Base-by-base conservation (phyloP, 441 rosid species). In the Dalechampia spathulata region DNA sequence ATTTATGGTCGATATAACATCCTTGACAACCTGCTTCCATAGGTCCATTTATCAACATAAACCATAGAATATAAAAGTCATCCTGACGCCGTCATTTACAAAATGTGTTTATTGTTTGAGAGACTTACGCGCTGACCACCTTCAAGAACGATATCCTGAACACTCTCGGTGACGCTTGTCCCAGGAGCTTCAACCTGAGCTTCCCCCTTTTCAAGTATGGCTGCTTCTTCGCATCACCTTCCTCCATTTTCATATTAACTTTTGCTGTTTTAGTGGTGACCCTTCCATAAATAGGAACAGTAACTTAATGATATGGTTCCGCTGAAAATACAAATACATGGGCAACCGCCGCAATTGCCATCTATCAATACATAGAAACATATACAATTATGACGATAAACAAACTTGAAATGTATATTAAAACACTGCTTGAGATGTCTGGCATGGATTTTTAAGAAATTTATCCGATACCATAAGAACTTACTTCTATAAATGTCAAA, bases 341-440 rank as follows among this genome's bases (percentile, higher is more conserved):
- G 48, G 90, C 90, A 54, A 78, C 78, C 0, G 99, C 96, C 28
- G 92, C 99, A 26, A 87, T 60, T 9, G 95, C 81, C 97, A 87
- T 92, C 96, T 84, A 76, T 65, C 52, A 60, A 67, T 47, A 55
- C 55, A 48, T 15, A 21, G 21, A 51, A 21, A 34, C 2, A 55
- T 30, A 57, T n/a, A 7, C 2, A 5, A 12, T n/a, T n/a, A n/a
- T n/a, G n/a, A n/a, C n/a, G n/a, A n/a, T n/a, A 26, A 30, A 36
- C 9, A 15, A 27, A 20, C 26, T 15, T 11, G 23, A 28, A 20
- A 41, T 41, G 22, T 3, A 7, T 41, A 16, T 41, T 17, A 41
- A 41, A 41, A 38, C 16, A n/a, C n/a, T n/a, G n/a, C n/a, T n/a
- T n/a, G n/a, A n/a, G n/a, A n/a, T n/a, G n/a, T n/a, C n/a, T n/a